Evolutionary conservation across 371 early-diverging fungal genomes (phyloP).

Genomic region (Mortierella sp.): DNA sequence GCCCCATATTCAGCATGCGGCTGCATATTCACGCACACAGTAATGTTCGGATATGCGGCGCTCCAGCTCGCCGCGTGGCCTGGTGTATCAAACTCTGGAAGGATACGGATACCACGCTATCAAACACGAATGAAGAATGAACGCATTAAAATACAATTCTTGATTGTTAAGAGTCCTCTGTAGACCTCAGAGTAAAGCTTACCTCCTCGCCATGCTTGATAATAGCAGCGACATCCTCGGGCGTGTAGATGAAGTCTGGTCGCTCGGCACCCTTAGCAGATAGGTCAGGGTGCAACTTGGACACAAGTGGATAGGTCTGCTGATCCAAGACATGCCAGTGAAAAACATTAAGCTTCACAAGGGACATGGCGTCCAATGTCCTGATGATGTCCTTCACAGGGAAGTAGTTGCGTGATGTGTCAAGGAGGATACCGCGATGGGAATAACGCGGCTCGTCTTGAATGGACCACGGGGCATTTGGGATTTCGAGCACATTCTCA

Average conservation of each 20-base stretch:
- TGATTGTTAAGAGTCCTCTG: neutral
- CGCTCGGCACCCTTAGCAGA: conserved; percentile 72
- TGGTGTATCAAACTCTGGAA: conserved; percentile 74
- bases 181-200: neutral
- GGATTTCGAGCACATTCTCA: conserved; percentile 32
- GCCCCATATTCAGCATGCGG: conserved; percentile 61
- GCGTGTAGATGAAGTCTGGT: conserved; percentile 62
- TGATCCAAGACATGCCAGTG: conserved; percentile 89
- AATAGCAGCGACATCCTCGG: conserved; percentile 66
- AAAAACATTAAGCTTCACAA: conserved; percentile 84
- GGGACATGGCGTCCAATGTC: conserved; percentile 79
- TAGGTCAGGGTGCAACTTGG: conserved; percentile 67
- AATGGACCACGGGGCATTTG: conserved; percentile 66
- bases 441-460: conserved; percentile 71
- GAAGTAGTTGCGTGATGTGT: conserved; percentile 81
- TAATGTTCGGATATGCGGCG: conserved; percentile 39
- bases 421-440: conserved; percentile 84
- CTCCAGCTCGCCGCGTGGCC: conserved; percentile 73
- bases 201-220: conserved; percentile 65
- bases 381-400: conserved; percentile 71
- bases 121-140: neutral
- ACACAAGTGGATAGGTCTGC: conserved; percentile 78
- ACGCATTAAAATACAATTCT: no score
- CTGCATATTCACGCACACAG: conserved; percentile 34
- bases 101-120: conserved; percentile 78